phyloP scores from a whole-genome alignment of 371 early-diverging fungal species.

The Racocetra persica region DNA sequence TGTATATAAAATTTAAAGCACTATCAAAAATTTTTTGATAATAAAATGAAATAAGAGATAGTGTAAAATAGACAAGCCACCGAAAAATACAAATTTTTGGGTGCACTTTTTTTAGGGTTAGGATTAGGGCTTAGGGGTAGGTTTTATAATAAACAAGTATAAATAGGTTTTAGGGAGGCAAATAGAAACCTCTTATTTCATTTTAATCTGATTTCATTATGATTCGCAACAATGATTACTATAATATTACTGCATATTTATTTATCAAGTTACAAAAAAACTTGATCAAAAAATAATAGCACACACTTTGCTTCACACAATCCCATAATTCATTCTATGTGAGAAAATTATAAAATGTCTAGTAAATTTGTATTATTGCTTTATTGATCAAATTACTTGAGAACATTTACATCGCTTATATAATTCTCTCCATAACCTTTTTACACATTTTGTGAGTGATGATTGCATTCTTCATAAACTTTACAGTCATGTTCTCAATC shows the following conservation, averaged over 20 bases:
- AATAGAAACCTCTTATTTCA: no score
- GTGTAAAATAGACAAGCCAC: no score
- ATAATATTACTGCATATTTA: conserved; percentile 12
- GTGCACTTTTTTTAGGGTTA: no score
- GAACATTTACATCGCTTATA: background rate
- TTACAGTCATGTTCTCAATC: no score
- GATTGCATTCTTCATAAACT: background rate
- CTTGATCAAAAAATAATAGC: conserved; percentile 13
- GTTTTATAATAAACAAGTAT: no score
- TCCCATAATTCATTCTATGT: background rate
- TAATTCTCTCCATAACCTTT: background rate
- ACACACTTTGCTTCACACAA: background rate
- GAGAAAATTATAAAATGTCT: conserved; percentile 13
- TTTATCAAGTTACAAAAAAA: background rate
- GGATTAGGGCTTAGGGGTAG: no score
- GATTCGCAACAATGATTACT: conserved; percentile 1
- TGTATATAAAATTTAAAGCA: no score
- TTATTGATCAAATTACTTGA: background rate
- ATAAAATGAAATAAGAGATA: no score
- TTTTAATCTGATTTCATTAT: no score
- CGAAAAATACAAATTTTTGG: no score
- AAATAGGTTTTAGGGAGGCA: no score
- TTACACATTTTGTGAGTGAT: background rate
- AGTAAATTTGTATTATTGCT: conserved; percentile 6
- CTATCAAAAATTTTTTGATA: no score